Evolutionary conservation across 1,284 basidiomycete genomes (phyloP), one percentile per base, ranked within the genome.

Genomic region (Wallemia hederae): DNA sequence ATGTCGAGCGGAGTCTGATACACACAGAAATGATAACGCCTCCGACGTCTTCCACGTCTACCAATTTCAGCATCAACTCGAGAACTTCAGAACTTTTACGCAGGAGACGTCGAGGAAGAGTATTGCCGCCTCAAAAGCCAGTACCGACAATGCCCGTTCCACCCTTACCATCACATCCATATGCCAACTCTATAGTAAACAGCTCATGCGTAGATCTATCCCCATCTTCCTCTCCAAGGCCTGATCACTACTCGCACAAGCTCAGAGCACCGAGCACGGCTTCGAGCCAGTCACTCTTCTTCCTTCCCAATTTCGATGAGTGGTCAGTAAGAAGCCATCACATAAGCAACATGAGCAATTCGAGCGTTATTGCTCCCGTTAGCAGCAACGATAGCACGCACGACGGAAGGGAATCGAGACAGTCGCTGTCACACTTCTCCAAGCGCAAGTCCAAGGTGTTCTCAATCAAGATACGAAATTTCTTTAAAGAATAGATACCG

Each of bases 401-500:
- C 19, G 39, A 49, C 3, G 39, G 39, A 7, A 49, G 39, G 22
- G 39, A 49, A 49, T 49, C 39, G 11, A 49, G 39, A 49, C 39
- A 49, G 22, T 49, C 39, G 11, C 5, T 22, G 3, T 49, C 39
- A 3, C 11, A n/a, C 11, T 22, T 49, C n/a, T 49, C 39, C n/a
- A 49, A 49, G n/a, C 39, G 39, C 22, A 49, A 49, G 22, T 49
- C 39, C 3, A 49, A 49, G n/a, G 39, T 22, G 5, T 49, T 49
- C 39, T 49, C 39, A 17, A 17, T n/a, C 5, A 49, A n/a, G 39
- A 49, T 49, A 49, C 39, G 39, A n/a, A 49, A 49, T 49, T 49
- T 49, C 39, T 49, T 49, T 49, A 49, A 49, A n/a, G 39, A 49
- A 49, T 49, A 49, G n/a, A n/a, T n/a, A n/a, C n/a, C n/a, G n/a